phyloP scores from a whole-genome alignment of 2,329 filamentous ascomycete genomes.

The Cladosporium cucumerinum region DNA sequence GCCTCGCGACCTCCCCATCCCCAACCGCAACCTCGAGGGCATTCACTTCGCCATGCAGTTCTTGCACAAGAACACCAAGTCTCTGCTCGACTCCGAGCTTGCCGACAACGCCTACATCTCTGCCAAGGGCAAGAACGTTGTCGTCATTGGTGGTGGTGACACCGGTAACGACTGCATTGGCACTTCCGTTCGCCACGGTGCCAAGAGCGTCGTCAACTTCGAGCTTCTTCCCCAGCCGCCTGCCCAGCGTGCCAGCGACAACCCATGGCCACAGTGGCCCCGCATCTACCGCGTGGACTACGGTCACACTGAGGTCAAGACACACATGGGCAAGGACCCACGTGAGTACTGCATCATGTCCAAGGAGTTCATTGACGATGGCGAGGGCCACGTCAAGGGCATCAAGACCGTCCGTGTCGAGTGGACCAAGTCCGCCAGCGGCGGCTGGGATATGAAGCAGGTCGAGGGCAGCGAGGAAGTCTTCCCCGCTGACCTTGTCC shows the following conservation, averaged over 20 bases:
- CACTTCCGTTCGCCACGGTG: slow-evolving; percentile 90
- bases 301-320: slow-evolving; percentile 90
- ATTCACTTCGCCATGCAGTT: slow-evolving; percentile 98
- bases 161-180: slow-evolving; percentile 98
- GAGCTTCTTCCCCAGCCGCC: slow-evolving; percentile 92
- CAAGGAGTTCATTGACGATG: slow-evolving; percentile 91
- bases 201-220: slow-evolving; percentile 95
- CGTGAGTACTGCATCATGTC: slow-evolving; percentile 99
- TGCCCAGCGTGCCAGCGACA: slow-evolving; percentile 83
- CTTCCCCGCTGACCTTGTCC: slow-evolving; percentile 92
- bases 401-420: slow-evolving; percentile 95
- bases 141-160: slow-evolving; percentile 96
- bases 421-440: slow-evolving; percentile 85
- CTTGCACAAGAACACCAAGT: slow-evolving; percentile 96
- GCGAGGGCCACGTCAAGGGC: slow-evolving; percentile 81
- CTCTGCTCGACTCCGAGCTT: slow-evolving; percentile 85
- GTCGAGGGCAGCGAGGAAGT: slow-evolving; percentile 89
- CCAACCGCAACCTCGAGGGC: slow-evolving; percentile 80
- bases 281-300: slow-evolving; percentile 98
- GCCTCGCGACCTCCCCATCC: slow-evolving; percentile 86
- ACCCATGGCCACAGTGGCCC: slow-evolving; percentile 98
- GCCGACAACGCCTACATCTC: slow-evolving; percentile 83
- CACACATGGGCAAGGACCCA: slow-evolving; percentile 92
- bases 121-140: slow-evolving; percentile 90
- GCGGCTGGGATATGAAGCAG: slow-evolving; percentile 99